Evolutionary conservation across 1,284 basidiomycete species (phyloP), one percentile per base, ranked within the genome.

Genomic region (Marasmius oreades): DNA sequence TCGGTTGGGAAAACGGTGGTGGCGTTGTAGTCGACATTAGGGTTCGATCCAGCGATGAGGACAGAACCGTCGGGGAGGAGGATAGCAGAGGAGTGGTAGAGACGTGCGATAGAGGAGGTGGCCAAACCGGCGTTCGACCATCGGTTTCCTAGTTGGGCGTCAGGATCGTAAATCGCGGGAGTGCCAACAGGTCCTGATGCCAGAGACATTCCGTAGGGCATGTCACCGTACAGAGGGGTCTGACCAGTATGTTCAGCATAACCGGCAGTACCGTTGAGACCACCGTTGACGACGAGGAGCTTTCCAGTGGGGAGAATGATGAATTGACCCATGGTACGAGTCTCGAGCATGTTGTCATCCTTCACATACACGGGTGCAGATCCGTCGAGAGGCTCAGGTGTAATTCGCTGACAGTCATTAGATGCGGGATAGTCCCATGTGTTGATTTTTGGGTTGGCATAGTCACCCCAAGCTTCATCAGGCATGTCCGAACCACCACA

Each of bases 71-170:
- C 93, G 16, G 93, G 86, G 36, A 97, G 85, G 36, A 97, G 82
- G 20, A 95, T 78, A n/a, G 92, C 93, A 10, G 85, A 85, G 3
- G 92, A 94, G 71, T 95, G 93, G 74, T 95, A 95, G 64, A 95
- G 76, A 62, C 93, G 84, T 56, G 91, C 72, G 51, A 92, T 86
- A 22, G 70, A 77, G 5, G 87, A 84, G 0, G 80, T 73, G 1
- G 64, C 65, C 16, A 91, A 69, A 36, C 86, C 89, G 1, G 77
- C 75, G 59, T 81, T 84, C 7, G 85, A 82, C 90, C 92, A 95
- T 22, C 88, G 81, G 24, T 75, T 76, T 46, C 92, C 91, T 31
- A 72, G 62, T 36, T 85, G 74, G 55, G 79, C 76, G 46, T 77
- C 75, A 45, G 90, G 90, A 65, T 93, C 82, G 69, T 91, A 94